phyloP scores from a whole-genome alignment of 352 stramenopile genomes.

The Phytophthora sojae region DNA sequence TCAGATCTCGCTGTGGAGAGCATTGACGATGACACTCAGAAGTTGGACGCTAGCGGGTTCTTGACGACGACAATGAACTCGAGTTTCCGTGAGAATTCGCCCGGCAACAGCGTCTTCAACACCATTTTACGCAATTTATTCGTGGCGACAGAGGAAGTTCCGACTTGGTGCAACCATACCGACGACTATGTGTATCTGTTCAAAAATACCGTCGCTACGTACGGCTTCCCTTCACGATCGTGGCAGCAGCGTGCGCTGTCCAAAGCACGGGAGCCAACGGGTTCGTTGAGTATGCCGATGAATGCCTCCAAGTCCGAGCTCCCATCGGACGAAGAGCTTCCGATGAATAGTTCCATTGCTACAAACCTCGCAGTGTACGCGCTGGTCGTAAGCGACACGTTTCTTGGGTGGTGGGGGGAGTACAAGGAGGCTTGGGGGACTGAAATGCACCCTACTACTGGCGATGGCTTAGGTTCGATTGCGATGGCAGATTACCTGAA shows the following conservation, averaged over 20 bases:
- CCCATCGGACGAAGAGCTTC: background rate
- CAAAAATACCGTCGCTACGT: slow-evolving; percentile 4
- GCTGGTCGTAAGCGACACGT: background rate
- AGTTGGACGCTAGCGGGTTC: background rate
- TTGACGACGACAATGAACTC: slow-evolving; percentile 1
- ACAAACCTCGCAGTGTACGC: slow-evolving; percentile 6
- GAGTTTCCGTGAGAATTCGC: background rate
- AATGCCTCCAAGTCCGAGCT: background rate
- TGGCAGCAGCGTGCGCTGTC: slow-evolving; percentile 4
- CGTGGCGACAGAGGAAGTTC: background rate
- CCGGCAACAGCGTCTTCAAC: slow-evolving; percentile 3
- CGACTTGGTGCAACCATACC: slow-evolving; percentile 1
- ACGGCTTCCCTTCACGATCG: slow-evolving; percentile 5
- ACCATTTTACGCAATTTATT: slow-evolving; percentile 10
- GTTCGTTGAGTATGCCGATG: slow-evolving; percentile 3
- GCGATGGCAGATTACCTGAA: slow-evolving; percentile 8
- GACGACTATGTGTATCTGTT: background rate
- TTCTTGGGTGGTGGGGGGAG: slow-evolving; percentile 8
- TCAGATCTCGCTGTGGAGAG: slow-evolving; percentile 15
- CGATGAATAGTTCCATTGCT: background rate
- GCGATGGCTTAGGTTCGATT: background rate
- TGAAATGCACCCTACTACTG: background rate
- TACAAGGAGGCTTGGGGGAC: slow-evolving; percentile 1
- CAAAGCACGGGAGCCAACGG: background rate
- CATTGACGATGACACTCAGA: background rate